Evolutionary conservation across 768 basidiomycete genomes (phyloP).

Genomic region (Phlegmacium glaucopus): DNA sequence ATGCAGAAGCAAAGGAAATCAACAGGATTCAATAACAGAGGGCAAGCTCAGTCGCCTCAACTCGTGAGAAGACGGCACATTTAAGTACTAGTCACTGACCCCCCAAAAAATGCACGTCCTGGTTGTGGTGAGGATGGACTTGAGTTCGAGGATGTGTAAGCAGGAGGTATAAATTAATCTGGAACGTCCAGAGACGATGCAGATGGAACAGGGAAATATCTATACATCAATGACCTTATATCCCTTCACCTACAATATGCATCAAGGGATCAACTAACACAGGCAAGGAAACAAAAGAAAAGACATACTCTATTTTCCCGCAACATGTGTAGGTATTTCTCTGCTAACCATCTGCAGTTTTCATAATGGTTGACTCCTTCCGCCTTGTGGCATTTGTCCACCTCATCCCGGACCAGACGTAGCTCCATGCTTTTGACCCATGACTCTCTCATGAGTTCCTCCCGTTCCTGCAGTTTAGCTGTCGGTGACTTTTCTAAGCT

Average conservation of each 20-base stretch:
- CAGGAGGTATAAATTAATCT: no score
- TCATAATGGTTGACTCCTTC: constrained; percentile 94
- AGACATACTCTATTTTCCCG: constrained; percentile 67
- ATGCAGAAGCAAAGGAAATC: no score
- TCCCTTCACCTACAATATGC: constrained; percentile 64
- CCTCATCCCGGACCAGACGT: constrained; percentile 82
- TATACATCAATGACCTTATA: constrained; percentile 70
- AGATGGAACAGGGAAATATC: neutral
- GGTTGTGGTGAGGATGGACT: no score
- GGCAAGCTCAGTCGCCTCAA: no score
- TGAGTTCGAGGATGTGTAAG: no score
- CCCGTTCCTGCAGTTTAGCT: constrained; percentile 69
- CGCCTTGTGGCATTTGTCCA: constrained; percentile 82
- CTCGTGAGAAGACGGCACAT: no score
- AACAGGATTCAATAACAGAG: no score
- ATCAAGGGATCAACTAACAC: neutral
- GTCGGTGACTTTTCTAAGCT: neutral
- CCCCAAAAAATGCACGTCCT: no score
- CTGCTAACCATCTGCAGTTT: constrained; percentile 82
- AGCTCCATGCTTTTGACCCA: constrained; percentile 96
- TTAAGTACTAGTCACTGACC: no score
- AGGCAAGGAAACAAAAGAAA: no score
- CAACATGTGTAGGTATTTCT: constrained; percentile 79
- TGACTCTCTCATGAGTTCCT: constrained; percentile 79
- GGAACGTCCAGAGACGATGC: neutral